phyloP scores from a whole-genome alignment of 2,329 filamentous ascomycete genomes.

The Meredithiella fracta region DNA sequence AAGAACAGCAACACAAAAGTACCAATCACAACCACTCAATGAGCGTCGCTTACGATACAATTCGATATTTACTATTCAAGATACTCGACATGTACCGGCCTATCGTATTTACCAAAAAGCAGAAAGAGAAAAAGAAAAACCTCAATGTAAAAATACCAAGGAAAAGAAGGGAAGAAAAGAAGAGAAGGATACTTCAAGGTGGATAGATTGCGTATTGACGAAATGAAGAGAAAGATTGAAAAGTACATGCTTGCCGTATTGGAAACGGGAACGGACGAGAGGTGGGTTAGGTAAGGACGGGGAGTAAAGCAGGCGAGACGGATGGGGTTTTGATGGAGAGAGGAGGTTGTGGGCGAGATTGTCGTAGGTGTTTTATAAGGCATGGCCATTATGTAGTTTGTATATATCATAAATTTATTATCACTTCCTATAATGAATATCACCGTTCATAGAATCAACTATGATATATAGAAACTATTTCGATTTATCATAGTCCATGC shows the following conservation, averaged over 20 bases:
- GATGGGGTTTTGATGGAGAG: neutral
- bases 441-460: too few species aligned
- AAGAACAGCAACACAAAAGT: constrained; percentile 11
- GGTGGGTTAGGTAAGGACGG: too few species aligned
- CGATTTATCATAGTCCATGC: neutral
- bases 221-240: neutral
- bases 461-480: too few species aligned
- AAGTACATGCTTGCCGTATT: neutral
- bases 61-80: too few species aligned
- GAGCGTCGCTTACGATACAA: neutral
- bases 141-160: neutral
- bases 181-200: constrained; percentile 14
- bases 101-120: neutral
- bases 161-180: constrained; percentile 12
- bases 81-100: constrained; percentile 4
- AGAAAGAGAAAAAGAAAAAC: neutral
- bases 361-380: neutral
- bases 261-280: neutral
- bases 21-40: neutral
- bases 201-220: neutral
- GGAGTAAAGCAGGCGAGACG: neutral
- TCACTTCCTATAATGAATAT: too few species aligned
- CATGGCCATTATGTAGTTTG: too few species aligned
- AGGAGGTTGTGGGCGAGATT: neutral
- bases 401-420: too few species aligned